These are phyloP conservation scores for Epipyxis sp. DNA, from an alignment of 108 stramenopile species.

Conservation along the genomic window DNA sequence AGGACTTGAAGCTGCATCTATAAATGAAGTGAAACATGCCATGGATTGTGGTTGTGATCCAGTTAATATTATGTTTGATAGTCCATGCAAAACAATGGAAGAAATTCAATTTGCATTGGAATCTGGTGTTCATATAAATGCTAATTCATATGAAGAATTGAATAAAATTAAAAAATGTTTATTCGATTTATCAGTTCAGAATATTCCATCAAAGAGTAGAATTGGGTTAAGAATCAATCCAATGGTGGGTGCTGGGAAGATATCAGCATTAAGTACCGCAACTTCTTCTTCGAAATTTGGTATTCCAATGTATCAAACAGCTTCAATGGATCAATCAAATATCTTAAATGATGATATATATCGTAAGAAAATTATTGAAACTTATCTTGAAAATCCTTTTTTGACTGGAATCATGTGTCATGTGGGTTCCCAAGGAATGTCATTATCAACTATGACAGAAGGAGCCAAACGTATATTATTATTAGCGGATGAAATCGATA, in stretches of 20 bases:
- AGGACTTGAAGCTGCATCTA: constrained; percentile 48
- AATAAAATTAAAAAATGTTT: constrained; percentile 36
- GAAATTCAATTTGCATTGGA: constrained; percentile 41
- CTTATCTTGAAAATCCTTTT: constrained; percentile 44
- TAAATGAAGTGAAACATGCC: constrained; percentile 45
- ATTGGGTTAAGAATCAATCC: constrained; percentile 49
- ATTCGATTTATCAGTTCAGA: neutral
- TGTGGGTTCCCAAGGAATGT: constrained; percentile 50
- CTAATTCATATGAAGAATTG: constrained; percentile 48
- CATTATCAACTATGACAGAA: neutral
- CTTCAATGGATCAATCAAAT: neutral
- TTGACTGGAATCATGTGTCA: constrained; percentile 45
- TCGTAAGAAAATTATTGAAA: neutral
- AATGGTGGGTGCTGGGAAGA: constrained; percentile 43
- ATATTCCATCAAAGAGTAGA: neutral
- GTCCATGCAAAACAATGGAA: constrained; percentile 45
- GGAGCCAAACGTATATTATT: constrained; percentile 29
- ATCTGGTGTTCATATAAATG: constrained; percentile 39
- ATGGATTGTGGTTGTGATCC: constrained; percentile 43
- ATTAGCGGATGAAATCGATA: constrained; percentile 41
- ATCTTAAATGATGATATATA: constrained; percentile 17
- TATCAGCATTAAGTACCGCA: constrained; percentile 44
- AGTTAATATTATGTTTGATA: constrained; percentile 43
- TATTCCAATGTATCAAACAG: constrained; percentile 36
- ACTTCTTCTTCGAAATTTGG: constrained; percentile 49